phyloP scores from a whole-genome alignment of 768 basidiomycete species.

The Tylopilus sp. region DNA sequence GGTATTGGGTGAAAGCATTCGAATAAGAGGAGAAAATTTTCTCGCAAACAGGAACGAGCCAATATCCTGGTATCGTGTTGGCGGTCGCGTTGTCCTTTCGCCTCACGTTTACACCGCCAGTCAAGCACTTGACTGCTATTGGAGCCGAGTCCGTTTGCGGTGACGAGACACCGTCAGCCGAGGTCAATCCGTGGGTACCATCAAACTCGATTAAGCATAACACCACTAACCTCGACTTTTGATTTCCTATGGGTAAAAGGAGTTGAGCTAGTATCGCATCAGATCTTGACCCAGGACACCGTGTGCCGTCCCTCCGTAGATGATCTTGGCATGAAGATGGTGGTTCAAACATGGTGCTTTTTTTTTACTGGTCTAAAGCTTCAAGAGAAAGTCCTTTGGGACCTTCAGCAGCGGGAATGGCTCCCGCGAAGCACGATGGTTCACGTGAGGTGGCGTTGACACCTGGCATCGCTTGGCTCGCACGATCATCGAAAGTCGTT shows the following conservation, averaged over 20 bases:
- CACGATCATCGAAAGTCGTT: not conserved
- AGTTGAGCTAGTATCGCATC: constrained; percentile 6
- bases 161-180: not conserved
- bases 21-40: not conserved
- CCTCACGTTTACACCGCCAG: constrained; percentile 19
- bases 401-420: not conserved
- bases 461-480: constrained; percentile 4
- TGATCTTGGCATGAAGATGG: not conserved
- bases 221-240: not conserved
- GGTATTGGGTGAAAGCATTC: constrained; percentile 1
- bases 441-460: constrained; percentile 1
- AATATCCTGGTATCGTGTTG: not conserved
- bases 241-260: not conserved
- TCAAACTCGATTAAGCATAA: not conserved
- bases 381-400: not conserved
- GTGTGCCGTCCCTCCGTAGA: not conserved
- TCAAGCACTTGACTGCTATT: not conserved
- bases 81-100: not conserved
- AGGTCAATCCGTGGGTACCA: not conserved
- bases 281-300: not conserved
- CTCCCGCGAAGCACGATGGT: constrained; percentile 16
- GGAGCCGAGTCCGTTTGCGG: constrained; percentile 2
- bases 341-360: not conserved
- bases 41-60: not conserved
- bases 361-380: no score